Evolutionary conservation across 257 asterid genomes (phyloP).

Genomic region (Lycium ferocissimum): DNA sequence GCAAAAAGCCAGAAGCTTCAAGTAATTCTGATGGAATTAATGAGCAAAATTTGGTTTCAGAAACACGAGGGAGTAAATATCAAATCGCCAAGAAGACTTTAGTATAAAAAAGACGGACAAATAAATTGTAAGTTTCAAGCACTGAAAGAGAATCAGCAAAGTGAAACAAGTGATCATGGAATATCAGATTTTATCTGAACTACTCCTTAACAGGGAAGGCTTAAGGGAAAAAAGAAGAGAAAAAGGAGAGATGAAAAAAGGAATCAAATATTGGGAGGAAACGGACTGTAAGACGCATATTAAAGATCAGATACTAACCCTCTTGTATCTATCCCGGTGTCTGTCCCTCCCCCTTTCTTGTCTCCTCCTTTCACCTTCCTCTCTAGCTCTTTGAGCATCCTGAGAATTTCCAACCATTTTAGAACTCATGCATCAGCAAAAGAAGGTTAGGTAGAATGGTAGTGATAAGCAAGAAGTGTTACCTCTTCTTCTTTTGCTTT

Average conservation of each 20-base stretch:
- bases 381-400: conserved; percentile 92
- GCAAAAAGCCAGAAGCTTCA: neutral
- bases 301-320: conserved; percentile 46
- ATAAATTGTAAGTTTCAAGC: neutral
- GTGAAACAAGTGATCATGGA: neutral
- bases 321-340: conserved; percentile 60
- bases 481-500: conserved; percentile 41
- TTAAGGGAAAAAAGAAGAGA: neutral
- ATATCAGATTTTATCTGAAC: neutral
- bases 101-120: neutral
- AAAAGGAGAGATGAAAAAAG: neutral
- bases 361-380: conserved; percentile 93
- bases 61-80: neutral
- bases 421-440: conserved; percentile 30
- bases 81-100: neutral
- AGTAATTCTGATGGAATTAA: neutral
- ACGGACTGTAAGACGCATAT: neutral
- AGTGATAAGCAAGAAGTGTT: conserved; percentile 31
- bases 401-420: conserved; percentile 33
- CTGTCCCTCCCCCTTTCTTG: conserved; percentile 70
- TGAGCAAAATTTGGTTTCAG: neutral
- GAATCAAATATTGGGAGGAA: neutral
- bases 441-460: neutral
- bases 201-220: neutral
- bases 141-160: neutral